phyloP scores from a whole-genome alignment of 192 early-diverging fungal species.

The Paraglomus brasilianum region DNA sequence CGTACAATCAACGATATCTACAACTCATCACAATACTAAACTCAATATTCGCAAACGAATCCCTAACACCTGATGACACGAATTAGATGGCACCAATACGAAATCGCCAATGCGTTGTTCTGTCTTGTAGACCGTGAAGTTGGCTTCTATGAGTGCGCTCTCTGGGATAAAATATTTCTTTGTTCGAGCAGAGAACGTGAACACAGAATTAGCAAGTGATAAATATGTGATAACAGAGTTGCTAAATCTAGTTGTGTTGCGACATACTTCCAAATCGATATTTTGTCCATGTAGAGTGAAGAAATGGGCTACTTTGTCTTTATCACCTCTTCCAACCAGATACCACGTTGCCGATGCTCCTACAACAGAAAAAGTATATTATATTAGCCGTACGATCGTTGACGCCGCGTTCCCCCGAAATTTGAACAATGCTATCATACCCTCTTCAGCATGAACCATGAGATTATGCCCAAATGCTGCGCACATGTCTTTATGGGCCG shows the following conservation, averaged over 20 bases:
- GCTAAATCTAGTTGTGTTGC: neutral
- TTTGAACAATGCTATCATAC: neutral
- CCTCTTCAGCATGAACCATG: conserved; percentile 29
- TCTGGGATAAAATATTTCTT: conserved; percentile 32
- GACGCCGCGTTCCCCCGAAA: no score
- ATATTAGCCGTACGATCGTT: no score
- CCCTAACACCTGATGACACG: conserved; percentile 37
- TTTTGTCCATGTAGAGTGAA: neutral
- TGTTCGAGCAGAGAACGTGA: no score
- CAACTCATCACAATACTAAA: neutral
- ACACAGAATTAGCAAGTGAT: no score
- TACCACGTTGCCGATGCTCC: conserved; percentile 19
- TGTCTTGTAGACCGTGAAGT: conserved; percentile 28
- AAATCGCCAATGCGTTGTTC: conserved; percentile 36
- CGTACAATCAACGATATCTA: neutral
- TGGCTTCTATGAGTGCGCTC: conserved; percentile 18
- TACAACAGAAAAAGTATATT: no score
- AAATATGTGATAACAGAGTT: neutral
- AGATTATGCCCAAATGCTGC: conserved; percentile 41
- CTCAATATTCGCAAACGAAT: no score
- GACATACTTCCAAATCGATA: conserved; percentile 16
- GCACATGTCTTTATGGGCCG: conserved; percentile 34
- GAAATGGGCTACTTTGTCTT: conserved; percentile 1
- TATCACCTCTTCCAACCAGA: conserved; percentile 12
- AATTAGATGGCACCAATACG: conserved; percentile 36